Base-by-base conservation (phyloP, 164 flowering plant genomes). In the Amborella trichopoda region DNA sequence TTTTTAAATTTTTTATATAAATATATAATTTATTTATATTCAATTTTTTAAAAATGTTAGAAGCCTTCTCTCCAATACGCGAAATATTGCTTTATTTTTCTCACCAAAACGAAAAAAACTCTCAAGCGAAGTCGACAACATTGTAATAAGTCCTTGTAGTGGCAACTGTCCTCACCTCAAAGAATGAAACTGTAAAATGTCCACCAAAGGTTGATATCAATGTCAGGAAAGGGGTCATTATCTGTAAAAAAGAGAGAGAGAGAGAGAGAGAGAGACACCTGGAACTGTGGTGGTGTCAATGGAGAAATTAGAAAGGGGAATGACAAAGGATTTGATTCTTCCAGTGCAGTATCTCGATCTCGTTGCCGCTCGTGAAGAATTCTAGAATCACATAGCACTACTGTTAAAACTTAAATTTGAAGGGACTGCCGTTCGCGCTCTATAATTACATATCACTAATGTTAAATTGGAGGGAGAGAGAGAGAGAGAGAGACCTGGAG, bases 241-340 rank as follows among this genome's bases (percentile, higher is more conserved):
- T n/a, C n/a, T n/a, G n/a, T n/a, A 42, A 32, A 49, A 23, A 36
- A 34, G 21, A 28, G 16, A 36, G 10, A 44, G 23, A 21, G 23
- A 46, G 11, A 24, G 38, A 44, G 23, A 14, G 22, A 10, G 30
- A 52, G 23, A 37, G 8, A 34, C 33, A 80, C 96, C 93, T 70
- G 93, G 95, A 50, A 82, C 71, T 32, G 28, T 46, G 27, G 53
- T 51, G 3, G 83, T 54, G 39, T 86, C 89, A 10, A 78, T 52
- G 1, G 98, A 80, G 65, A 68, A 77, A 61, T 80, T 83, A 6
- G 89, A 62, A 21, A 91, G 46, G 3, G 96, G 94, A 33, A 87
- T 57, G 30, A 83, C 72, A 52, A 76, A 91, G 0, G 98, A 91
- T 61, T 81, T 83, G 64, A 91, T 87, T 65, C 96, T 81, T 19